Base-by-base conservation (phyloP, 2,329 filamentous ascomycete genomes). In the Pseudocercospora macadamiae region DNA sequence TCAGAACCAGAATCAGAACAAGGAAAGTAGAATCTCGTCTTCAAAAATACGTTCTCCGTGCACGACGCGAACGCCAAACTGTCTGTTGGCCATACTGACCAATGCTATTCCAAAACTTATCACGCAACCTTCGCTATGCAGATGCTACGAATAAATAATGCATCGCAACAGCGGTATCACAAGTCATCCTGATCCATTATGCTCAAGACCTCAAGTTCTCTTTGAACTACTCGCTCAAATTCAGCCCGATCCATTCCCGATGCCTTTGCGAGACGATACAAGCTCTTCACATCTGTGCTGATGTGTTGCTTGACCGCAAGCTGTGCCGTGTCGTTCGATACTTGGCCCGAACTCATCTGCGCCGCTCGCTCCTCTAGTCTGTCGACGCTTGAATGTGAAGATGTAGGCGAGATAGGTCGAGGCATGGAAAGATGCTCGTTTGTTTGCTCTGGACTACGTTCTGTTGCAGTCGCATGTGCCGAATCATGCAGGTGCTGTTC, bases 301-400 rank as follows among this genome's bases (percentile, higher is more conserved):
- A 95, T 86, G 74, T 93, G 90, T 74, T 92, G 88, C 74, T 89
- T 89, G 55, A 95, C 85, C 12, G 86, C 89, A 55, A 89, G 83
- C 74, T 92, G 89, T 55, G 80, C 85, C 66, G 87, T 83, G 59
- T 86, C 84, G 30, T 53, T 47, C 65, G 63, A 61, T 8, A 54
- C 61, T 9, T 48, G 54, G 5, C 37, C 44, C 3, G 52, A 34
- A 55, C 64, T 66, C 68, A 73, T 72, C 21, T 66, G 70, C 4
- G 66, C 70, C 2, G 70, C 70, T 47, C 61, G 60, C 49, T 80
- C 73, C 66, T 88, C 85, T 39, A 87, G 71, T 37, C 74, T 79
- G 60, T 88, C 87, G 2, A 91, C 82, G 53, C 68, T 71, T 8
- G 63, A 62, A 39, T 66, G 63, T 4, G 85, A 70, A 77, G 63